phyloP scores from a whole-genome alignment of 2,329 filamentous ascomycete species.

The Boeremia exigua region DNA sequence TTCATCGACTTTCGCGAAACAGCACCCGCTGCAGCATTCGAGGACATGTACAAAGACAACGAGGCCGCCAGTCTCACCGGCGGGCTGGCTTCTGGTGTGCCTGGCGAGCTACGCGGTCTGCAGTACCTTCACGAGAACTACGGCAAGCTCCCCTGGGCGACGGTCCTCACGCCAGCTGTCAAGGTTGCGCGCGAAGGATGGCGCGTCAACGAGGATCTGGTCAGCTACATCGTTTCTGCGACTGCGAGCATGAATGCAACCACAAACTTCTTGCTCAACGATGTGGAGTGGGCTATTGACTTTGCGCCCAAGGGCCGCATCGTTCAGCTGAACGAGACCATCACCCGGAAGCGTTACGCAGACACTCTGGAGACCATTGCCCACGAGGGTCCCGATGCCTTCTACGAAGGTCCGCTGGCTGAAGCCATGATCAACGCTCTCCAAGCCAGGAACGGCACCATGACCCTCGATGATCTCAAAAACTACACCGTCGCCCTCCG shows the following conservation, averaged over 20 bases:
- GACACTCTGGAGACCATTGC: slow-evolving; percentile 80
- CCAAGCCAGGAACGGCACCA: slow-evolving; percentile 75
- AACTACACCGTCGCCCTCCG: slow-evolving; percentile 74
- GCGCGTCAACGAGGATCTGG: slow-evolving; percentile 72
- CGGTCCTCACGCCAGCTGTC: slow-evolving; percentile 76
- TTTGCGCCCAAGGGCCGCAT: slow-evolving; percentile 84
- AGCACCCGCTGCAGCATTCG: slow-evolving; percentile 78
- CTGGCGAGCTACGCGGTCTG: slow-evolving; percentile 78
- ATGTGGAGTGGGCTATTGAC: slow-evolving; percentile 83
- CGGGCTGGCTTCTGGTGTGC: slow-evolving; percentile 72
- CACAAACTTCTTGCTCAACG: slow-evolving; percentile 72
- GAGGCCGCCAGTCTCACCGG: slow-evolving; percentile 70
- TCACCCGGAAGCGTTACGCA: slow-evolving; percentile 82
- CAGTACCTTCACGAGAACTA: slow-evolving; percentile 78
- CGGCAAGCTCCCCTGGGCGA: slow-evolving; percentile 62
- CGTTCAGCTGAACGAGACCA: slow-evolving; percentile 73
- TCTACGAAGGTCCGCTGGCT: slow-evolving; percentile 76
- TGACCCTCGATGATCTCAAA: slow-evolving; percentile 79
- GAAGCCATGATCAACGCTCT: slow-evolving; percentile 74
- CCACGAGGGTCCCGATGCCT: slow-evolving; percentile 71
- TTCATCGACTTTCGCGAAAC: slow-evolving; percentile 89
- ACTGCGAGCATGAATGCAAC: slow-evolving; percentile 32
- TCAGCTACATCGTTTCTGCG: slow-evolving; percentile 71
- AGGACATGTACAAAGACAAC: slow-evolving; percentile 85
- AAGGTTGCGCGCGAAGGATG: slow-evolving; percentile 67